These are phyloP conservation scores for Boletellus sp. DNA, from an alignment of 1,284 basidiomycete genomes.

Conservation along the genomic window DNA sequence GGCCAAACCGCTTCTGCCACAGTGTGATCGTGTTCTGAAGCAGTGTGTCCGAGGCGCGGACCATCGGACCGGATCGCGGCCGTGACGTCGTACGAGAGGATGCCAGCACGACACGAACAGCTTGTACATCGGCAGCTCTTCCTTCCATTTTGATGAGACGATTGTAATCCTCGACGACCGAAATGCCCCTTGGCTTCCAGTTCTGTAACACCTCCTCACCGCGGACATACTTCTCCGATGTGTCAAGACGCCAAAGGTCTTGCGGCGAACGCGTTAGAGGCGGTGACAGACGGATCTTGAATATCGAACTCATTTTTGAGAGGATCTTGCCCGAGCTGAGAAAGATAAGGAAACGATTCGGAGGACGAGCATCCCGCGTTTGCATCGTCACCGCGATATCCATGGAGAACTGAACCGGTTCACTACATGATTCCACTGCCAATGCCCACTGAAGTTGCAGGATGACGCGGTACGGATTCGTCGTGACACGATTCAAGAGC, in stretches of 20 bases:
- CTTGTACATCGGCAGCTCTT: slow-evolving; percentile 84
- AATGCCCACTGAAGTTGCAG: slow-evolving; percentile 77
- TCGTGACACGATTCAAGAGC: slow-evolving; percentile 83
- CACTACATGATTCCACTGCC: slow-evolving; percentile 77
- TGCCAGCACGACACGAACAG: slow-evolving; percentile 74
- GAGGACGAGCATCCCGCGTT: slow-evolving; percentile 81
- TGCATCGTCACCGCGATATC: slow-evolving; percentile 88
- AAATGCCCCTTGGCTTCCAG: slow-evolving; percentile 88
- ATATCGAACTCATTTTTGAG: slow-evolving; percentile 77
- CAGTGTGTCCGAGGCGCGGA: slow-evolving; percentile 63
- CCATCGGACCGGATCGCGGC: slow-evolving; percentile 49
- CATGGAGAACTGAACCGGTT: slow-evolving; percentile 82
- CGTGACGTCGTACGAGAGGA: slow-evolving; percentile 44
- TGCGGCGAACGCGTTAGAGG: slow-evolving; percentile 82
- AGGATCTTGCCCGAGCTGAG: slow-evolving; percentile 75
- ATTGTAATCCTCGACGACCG: slow-evolving; percentile 82
- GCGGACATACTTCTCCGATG: slow-evolving; percentile 87
- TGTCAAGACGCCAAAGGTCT: slow-evolving; percentile 94
- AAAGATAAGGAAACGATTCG: slow-evolving; percentile 71
- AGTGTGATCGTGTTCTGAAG: slow-evolving; percentile 64
- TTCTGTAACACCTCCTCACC: slow-evolving; percentile 81
- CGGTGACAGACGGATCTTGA: slow-evolving; percentile 77
- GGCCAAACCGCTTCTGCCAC: slow-evolving; percentile 83
- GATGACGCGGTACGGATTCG: slow-evolving; percentile 74
- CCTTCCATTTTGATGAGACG: slow-evolving; percentile 67